Base-by-base conservation (phyloP, 176 grass and related monocot species). In the Ampelocalamus luodianensis region DNA sequence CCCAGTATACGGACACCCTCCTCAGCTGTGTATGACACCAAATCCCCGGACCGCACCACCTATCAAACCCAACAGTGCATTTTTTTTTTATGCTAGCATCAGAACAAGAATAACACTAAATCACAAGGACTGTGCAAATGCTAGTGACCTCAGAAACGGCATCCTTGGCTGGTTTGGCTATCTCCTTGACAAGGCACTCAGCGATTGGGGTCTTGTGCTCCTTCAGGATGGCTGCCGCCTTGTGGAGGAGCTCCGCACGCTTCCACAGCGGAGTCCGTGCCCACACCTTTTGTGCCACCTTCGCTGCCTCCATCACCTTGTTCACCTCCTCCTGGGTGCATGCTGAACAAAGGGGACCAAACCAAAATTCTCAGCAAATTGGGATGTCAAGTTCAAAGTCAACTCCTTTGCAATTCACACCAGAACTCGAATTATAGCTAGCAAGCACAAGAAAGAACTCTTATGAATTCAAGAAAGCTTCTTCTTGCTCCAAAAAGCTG, bases 271-370 rank as follows among this genome's bases (percentile, higher is more conserved):
- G 96, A 1, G 89, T 98, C 68, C 91, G 82, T 0, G 96, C 90
- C 93, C 96, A 98, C 1, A 61, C 67, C 86, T 94, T 98, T 74
- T 98, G 96, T 0, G 90, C 93, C 45, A 79, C 88, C 88, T 98
- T 98, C 8, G 96, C 91, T 0, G 68, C 58, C 18, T 98, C 96
- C 91, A 98, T 98, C 39, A 91, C 96, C 84, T 93, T 98, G 89
- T 98, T 98, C 64, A 98, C 96, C 84, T 98, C 96, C 87, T 94
- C 96, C 82, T 98, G 96, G 15, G 96, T 96, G 56, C 96, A 98
- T 85, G 96, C 96, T 98, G 85, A 15, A 78, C 27, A 76, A 0
- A 79, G 13, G 69, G 42, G 83, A 29, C 61, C 17, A 8, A 5
- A 62, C 38, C 49, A 16, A 23, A 85, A 43, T 62, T 14, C 5